Evolutionary conservation across 116 monocot species (phyloP).

Genomic region (Zostera marina): DNA sequence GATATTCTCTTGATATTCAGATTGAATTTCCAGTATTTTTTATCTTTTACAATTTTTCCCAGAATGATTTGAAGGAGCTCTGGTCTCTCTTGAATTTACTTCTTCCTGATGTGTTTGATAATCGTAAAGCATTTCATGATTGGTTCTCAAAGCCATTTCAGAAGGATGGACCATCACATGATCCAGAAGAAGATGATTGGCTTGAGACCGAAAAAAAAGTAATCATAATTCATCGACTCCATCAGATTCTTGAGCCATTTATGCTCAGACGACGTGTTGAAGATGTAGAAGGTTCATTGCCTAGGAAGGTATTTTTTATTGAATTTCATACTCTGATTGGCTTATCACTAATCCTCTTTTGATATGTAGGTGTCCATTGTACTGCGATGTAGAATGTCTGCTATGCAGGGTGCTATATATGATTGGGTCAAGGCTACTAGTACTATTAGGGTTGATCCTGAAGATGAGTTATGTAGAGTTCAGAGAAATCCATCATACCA

Average conservation of each 20-base stretch:
- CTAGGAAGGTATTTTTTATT: slow-evolving; percentile 41
- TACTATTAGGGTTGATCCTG: slow-evolving; percentile 83
- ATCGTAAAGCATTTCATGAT: slow-evolving; percentile 86
- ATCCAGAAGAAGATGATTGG: slow-evolving; percentile 82
- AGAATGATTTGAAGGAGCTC: slow-evolving; percentile 96
- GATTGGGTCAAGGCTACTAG: slow-evolving; percentile 95
- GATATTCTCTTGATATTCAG: background rate
- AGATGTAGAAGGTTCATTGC: slow-evolving; percentile 95
- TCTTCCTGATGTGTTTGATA: slow-evolving; percentile 97
- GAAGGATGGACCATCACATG: slow-evolving; percentile 46
- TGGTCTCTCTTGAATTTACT: slow-evolving; percentile 93
- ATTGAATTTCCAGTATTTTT: background rate
- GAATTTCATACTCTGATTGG: background rate
- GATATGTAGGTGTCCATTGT: slow-evolving; percentile 61
- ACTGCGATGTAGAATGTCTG: slow-evolving; percentile 87
- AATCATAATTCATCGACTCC: slow-evolving; percentile 85
- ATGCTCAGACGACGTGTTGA: slow-evolving; percentile 91
- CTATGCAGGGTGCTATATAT: slow-evolving; percentile 81
- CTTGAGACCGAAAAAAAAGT: slow-evolving; percentile 95
- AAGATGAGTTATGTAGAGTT: slow-evolving; percentile 53
- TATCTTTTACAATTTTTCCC: slow-evolving; percentile 6
- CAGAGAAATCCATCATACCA: slow-evolving; percentile 79
- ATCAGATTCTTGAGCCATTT: slow-evolving; percentile 94
- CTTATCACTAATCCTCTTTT: background rate
- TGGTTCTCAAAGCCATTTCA: slow-evolving; percentile 93